Evolutionary conservation across 352 stramenopile genomes (phyloP), one percentile per base, ranked within the genome.

Genomic region (Phytophthora macrochlamydospora): DNA sequence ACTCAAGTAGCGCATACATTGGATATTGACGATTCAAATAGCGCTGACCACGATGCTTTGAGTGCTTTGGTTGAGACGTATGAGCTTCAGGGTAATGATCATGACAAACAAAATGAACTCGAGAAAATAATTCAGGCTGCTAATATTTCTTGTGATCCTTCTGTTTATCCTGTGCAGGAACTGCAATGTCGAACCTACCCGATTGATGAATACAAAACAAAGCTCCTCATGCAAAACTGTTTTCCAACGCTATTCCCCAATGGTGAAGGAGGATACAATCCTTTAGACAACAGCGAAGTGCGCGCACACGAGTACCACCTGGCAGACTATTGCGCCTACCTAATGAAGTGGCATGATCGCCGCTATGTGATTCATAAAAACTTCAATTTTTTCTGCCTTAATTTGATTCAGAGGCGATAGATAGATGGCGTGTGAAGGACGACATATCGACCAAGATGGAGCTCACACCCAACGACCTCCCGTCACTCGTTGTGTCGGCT

Each of bases 401-500:
- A 73, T 24, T n/a, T 73, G 7, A 65, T 73, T 43, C 65, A 73
- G 32, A 4, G 65, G 0, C 55, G 65, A 0, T 55, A 73, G 40
- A 50, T 73, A 5, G 59, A 69, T 13, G 66, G 59, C 1, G 12
- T 71, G 0, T 93, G 13, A 80, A 80, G 11, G 83, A 89, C 38
- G 74, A 83, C 31, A 43, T 92, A 7, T 79, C 79, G 29, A 69
- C 74, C 35, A 75, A 75, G 13, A 58, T 67, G 45, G 30, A 73
- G 13, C 61, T 92, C 4, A 63, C 69, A 2, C 50, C 64, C 0
- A n/a, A 62, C 0, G 83, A 93, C 60, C 53, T 93, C 12, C 80
- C 85, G 18, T 85, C 75, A 24, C 57, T 81, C 7, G 92, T 88
- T 37, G 59, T 81, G 14, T 71, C 73, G 24, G 52, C 71, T 7